Evolutionary conservation across 169 alveolate genomes (phyloP), one percentile per base, ranked within the genome.

Genomic region (Toxoplasma gondii): DNA sequence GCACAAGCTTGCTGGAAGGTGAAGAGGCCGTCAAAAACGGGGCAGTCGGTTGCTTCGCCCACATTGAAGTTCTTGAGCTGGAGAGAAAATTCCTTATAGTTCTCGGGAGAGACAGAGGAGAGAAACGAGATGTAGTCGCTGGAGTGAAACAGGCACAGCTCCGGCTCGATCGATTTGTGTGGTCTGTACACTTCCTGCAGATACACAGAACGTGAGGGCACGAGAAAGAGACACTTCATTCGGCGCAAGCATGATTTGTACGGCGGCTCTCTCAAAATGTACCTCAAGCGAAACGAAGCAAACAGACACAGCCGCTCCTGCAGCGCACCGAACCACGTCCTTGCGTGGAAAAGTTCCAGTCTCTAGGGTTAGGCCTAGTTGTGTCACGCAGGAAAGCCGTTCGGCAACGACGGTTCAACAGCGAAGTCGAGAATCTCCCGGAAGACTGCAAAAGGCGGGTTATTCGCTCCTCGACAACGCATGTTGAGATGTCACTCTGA

Each of bases 41-140:
- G 99, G 95, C 99, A 99, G 93, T 99, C 99, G 2, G 99, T 98
- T 9, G 99, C 98, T 87, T 98, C 99, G 0, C 99, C 99, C 54
- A 98, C 98, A 96, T 98, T 98, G 95, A 98, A 98, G 45, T 98
- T 88, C 96, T 98, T 98, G 64, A 97, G 95, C 84, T 98, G 99
- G 70, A 96, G 93, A 41, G 98, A 96, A 86, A 90, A 92, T 49
- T 96, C 94, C 96, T 96, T 49, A 93, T 92, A 86, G 94, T 95
- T 95, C 36, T 43, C 88, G 4, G 96, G 95, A 10, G 92, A 95
- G 49, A 97, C 98, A 2, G 97, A 97, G 22, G 99, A 97, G 29
- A 98, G 96, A 91, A 98, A 98, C 97, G 97, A 97, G 16, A 99
- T 97, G 96, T 99, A 99, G 78, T 98, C 99, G 78, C 96, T 97